Evolutionary conservation across 164 flowering plant species (phyloP), one percentile per base, ranked within the genome.

Genomic region (Tinospora cordifolia): DNA sequence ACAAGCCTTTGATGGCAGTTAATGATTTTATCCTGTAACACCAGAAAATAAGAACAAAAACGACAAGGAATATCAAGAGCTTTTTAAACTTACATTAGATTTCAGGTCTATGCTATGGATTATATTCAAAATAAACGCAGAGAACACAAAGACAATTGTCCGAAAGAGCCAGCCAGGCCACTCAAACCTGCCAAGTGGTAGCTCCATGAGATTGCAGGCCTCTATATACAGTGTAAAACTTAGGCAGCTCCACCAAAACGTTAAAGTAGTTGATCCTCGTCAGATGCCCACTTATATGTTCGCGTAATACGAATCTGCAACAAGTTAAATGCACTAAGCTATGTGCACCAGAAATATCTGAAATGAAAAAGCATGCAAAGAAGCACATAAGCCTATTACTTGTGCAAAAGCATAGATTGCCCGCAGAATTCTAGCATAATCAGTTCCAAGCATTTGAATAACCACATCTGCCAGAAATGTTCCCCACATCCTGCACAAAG

Each of bases 361-460:
- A 21, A 27, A n/a, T 1, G 57, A 22, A 8, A 1, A 62, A 22
- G 39, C 26, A 60, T 11, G 62, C 44, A 66, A 39, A 39, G 13
- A 62, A 36, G 47, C 49, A 22, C 21, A 38, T 26, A 10, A 69
- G 59, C 9, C 34, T 22, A 15, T 69, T 82, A 94, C 97, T 96
- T 89, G 96, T 1, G 97, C 96, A 84, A 91, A 87, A 67, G 92
- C 96, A 85, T 85, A 91, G 65, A 92, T 88, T 72, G 97, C 97
- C 63, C 88, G 88, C 65, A 92, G 67, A 47, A 94, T 87, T 81
- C 98, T 84, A 58, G 94, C 90, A 85, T 94, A 94, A 84, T 94
- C 98, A 74, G 98, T 94, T 66, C 97, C 98, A 57, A 92, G 87
- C 97, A 91, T 94, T 78, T 91, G 98, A 77, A 91, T 94, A 63